Evolutionary conservation across 371 early-diverging fungal genomes (phyloP), one percentile per base, ranked within the genome.

Genomic region (Rhizopus delemar): DNA sequence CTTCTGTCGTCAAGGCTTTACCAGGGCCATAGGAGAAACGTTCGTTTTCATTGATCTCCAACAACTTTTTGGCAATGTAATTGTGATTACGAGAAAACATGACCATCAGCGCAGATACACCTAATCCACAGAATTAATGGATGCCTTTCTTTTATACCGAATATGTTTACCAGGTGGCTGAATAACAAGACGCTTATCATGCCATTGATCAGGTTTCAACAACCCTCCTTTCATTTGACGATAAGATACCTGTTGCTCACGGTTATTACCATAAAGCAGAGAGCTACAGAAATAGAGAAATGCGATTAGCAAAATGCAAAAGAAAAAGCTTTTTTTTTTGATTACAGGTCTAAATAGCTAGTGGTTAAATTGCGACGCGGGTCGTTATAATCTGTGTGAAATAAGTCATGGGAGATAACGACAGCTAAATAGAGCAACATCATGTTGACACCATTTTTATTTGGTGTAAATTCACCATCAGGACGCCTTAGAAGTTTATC

Each of bases 81-180:
- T 82, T 83, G 57, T 83, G 84, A 52, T 83, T 83, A 28, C 84
- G 69, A 3, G 78, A 76, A 53, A 83, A 83, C 5, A 83, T 13
- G 8, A 80, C 71, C 41, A 82, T 39, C 13, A 83, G 43, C 33
- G 70, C 64, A 12, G 62, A 69, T 9, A 80, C 79, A 46, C 80
- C 79, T 65, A 22, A 22, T 22, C 22, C 22, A 1, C 22, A 33
- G 1, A 22, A 22, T 9, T 5, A 2, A 11, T 53, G 11, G n/a
- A 38, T n/a, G 13, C 15, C 12, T 51, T 6, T 39, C 2, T 33
- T 11, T 39, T 9, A 39, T 9, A 39, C 1, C 8, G 12, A 9
- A 2, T 39, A 39, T 39, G 12, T 39, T 11, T 65, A 71, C 75
- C 75, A 51, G 84, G 57, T 35, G 77, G 81, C 56, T 80, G 82